Conservation (phyloP, 495 filamentous ascomycete species). For the Xylaria scruposa region DNA sequence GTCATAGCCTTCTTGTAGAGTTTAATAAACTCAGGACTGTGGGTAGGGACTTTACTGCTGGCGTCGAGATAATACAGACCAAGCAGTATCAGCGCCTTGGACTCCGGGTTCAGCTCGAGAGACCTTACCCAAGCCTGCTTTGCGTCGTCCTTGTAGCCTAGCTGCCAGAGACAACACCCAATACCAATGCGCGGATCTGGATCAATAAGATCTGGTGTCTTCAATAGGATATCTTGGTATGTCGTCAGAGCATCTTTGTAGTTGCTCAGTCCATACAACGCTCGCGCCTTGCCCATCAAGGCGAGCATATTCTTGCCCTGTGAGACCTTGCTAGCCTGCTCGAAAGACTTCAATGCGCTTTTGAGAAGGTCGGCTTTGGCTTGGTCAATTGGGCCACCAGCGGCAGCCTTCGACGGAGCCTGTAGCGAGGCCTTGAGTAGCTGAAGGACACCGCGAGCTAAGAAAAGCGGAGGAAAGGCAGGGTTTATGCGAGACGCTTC, state of each 20-base stretch:
- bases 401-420: constrained; percentile 69
- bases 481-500: constrained; percentile 95
- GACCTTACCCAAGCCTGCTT: constrained; percentile 87
- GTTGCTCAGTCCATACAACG: constrained; percentile 81
- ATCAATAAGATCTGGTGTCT: constrained; percentile 87
- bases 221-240: constrained; percentile 85
- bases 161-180: constrained; percentile 93
- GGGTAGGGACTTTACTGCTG: constrained; percentile 78
- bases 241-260: constrained; percentile 79
- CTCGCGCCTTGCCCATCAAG: constrained; percentile 81
- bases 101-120: constrained; percentile 84
- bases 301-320: constrained; percentile 89
- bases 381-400: constrained; percentile 67
- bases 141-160: constrained; percentile 92
- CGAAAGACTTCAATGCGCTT: constrained; percentile 86
- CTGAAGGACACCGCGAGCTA: constrained; percentile 90
- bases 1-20: constrained; percentile 94
- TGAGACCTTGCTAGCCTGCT: constrained; percentile 86
- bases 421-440: constrained; percentile 88
- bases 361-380: constrained; percentile 82
- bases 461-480: constrained; percentile 81
- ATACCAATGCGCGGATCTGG: constrained; percentile 95
- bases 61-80: constrained; percentile 86
- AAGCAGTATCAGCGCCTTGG: constrained; percentile 89
- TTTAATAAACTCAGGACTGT: constrained; percentile 73